Evolutionary conservation across 2,329 filamentous ascomycete genomes (phyloP).

Genomic region (Pseudocercospora crystallina): DNA sequence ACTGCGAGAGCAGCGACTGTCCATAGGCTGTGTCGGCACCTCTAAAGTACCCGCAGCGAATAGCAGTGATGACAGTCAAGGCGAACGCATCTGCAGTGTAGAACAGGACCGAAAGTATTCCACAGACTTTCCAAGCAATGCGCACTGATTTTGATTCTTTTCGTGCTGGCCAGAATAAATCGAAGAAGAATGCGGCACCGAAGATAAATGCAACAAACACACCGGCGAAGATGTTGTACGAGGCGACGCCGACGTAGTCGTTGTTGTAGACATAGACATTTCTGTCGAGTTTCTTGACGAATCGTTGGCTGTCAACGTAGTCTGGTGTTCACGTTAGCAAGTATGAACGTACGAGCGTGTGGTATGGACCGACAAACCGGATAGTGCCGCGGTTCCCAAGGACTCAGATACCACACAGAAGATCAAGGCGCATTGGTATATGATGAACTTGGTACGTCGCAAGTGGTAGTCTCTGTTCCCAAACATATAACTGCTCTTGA

Average conservation of each 20-base stretch:
- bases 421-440: constrained; percentile 62
- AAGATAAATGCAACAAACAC: constrained; percentile 59
- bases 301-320: constrained; percentile 56
- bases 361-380: constrained; percentile 40
- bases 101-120: constrained; percentile 49
- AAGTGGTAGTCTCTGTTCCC: constrained; percentile 50
- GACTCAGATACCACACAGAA: constrained; percentile 58
- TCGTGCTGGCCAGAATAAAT: constrained; percentile 61
- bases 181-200: constrained; percentile 61
- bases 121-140: constrained; percentile 56
- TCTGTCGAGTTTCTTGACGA: constrained; percentile 42
- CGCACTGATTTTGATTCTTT: constrained; percentile 51
- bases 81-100: constrained; percentile 50
- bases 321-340: constrained; percentile 36
- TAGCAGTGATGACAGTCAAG: constrained; percentile 54
- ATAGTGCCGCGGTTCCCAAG: constrained; percentile 56
- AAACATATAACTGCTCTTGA: constrained; percentile 60
- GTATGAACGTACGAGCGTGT: not conserved
- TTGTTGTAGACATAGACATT: constrained; percentile 53
- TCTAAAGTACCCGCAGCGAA: constrained; percentile 46
- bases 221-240: constrained; percentile 60
- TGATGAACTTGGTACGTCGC: constrained; percentile 58
- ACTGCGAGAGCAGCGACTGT: constrained; percentile 31
- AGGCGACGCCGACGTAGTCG: constrained; percentile 55
- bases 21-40: constrained; percentile 38